A percentile compares a stretch with the other conserved stretches of the same genome.
These are phyloP conservation scores for Pisolithus sp. DNA, from an alignment of 768 basidiomycete species.

Conservation along the genomic window DNA sequence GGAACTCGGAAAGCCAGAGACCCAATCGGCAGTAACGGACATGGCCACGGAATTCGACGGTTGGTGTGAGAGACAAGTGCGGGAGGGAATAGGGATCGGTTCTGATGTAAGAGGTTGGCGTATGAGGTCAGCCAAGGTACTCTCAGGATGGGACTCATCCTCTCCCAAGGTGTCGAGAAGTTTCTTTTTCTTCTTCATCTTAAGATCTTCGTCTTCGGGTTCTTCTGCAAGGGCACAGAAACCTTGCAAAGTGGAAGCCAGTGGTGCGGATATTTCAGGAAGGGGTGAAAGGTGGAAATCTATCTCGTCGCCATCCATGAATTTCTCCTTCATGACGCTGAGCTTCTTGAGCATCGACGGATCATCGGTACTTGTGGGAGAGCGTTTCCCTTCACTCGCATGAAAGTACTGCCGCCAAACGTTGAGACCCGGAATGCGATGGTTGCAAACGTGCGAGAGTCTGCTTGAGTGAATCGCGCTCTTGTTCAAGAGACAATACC, in stretches of 20 bases:
- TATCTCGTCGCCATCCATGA: conserved; percentile 16
- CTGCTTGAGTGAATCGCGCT: conserved; percentile 25
- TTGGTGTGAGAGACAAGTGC: conserved; percentile 19
- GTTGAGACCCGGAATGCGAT: conserved; percentile 8
- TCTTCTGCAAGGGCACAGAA: conserved; percentile 26
- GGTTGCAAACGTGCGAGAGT: conserved; percentile 20
- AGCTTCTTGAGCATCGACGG: conserved; percentile 7
- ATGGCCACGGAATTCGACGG: conserved; percentile 23
- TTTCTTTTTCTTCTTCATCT: conserved; percentile 11
- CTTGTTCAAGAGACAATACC: conserved; percentile 18
- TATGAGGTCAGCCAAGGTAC: conserved; percentile 15
- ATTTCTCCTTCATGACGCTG: conserved; percentile 15
- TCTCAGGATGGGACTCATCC: conserved; percentile 12
- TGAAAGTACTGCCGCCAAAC: conserved; percentile 15
- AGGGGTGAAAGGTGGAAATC: conserved; percentile 29
- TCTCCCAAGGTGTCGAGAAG: conserved; percentile 18
- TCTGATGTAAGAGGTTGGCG: conserved; percentile 2
- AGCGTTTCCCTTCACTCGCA: conserved; percentile 16
- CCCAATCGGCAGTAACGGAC: conserved; percentile 22
- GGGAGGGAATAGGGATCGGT: conserved; percentile 21
- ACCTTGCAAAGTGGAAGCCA: conserved; percentile 24
- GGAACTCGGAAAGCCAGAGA: conserved; percentile 17
- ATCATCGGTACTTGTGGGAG: conserved; percentile 13
- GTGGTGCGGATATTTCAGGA: conserved; percentile 17
- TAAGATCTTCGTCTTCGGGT: conserved; percentile 22